Evolutionary conservation across 176 grass and related monocot genomes (phyloP).

Genomic region (Oryza glumipatula): DNA sequence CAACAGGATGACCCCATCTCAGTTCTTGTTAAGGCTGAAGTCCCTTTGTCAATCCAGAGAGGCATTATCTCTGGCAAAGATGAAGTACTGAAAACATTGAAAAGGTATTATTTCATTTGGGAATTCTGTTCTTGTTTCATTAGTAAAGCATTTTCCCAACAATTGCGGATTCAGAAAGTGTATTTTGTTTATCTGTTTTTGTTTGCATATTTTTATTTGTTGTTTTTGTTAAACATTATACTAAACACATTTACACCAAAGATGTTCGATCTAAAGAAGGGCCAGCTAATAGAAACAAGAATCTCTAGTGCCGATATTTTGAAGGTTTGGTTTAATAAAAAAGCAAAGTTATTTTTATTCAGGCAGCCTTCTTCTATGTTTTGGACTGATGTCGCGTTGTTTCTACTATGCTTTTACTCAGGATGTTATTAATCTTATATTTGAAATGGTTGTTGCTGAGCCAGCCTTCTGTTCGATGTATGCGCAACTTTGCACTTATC

Average conservation of each 20-base stretch:
- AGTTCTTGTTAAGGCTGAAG: constrained; percentile 55
- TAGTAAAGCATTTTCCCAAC: background rate
- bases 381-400: background rate
- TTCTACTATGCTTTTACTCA: constrained; percentile 19
- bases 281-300: constrained; percentile 50
- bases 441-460: constrained; percentile 54
- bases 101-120: constrained; percentile 52
- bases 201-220: too few relatives aligned
- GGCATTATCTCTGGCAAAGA: constrained; percentile 55
- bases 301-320: constrained; percentile 54
- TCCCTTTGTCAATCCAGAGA: constrained; percentile 55
- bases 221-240: constrained; percentile 28
- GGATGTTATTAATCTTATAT: constrained; percentile 55
- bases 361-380: background rate
- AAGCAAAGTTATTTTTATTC: background rate
- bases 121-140: background rate
- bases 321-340: constrained; percentile 33
- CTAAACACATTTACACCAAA: constrained; percentile 54
- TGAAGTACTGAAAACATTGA: constrained; percentile 56
- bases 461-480: constrained; percentile 53
- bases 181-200: too few relatives aligned
- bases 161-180: background rate
- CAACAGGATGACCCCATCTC: constrained; percentile 26
- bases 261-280: constrained; percentile 60
- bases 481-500: constrained; percentile 49